A percentile compares a stretch with the other conserved stretches of the same genome.
phyloP scores from a whole-genome alignment of 495 filamentous ascomycete species.

The Polyplosphaeria fusca region DNA sequence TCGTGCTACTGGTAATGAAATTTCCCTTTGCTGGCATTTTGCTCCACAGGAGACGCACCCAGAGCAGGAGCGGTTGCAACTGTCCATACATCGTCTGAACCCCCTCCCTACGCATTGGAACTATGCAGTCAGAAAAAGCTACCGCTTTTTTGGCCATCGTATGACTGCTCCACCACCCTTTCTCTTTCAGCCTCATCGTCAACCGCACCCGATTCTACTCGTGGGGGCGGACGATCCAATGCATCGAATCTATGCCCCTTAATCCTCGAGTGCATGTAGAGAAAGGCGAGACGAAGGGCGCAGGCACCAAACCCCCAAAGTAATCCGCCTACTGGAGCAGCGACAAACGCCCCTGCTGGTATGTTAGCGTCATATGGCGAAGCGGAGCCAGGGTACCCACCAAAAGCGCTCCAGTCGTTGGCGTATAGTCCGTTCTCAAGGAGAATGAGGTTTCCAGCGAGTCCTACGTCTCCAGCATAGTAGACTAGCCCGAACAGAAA shows the following conservation, averaged over 20 bases:
- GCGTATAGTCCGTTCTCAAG: conserved; percentile 67
- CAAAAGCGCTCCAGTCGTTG: conserved; percentile 71
- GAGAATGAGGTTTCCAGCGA: conserved; percentile 63
- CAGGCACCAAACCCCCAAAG: conserved; percentile 64
- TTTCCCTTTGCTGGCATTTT: too few species aligned
- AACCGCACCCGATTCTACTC: background rate
- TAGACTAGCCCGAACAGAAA: conserved; percentile 71
- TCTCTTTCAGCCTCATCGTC: conserved; percentile 16
- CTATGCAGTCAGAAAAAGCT: conserved; percentile 30
- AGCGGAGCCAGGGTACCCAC: conserved; percentile 31
- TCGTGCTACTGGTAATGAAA: too few species aligned
- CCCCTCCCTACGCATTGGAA: too few species aligned
- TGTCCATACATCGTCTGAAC: too few species aligned
- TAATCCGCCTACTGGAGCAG: conserved; percentile 67
- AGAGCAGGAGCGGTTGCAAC: too few species aligned
- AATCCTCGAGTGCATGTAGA: conserved; percentile 50
- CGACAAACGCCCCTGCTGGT: conserved; percentile 61
- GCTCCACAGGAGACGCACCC: too few species aligned
- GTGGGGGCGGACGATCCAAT: conserved; percentile 54
- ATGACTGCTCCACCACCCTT: conserved; percentile 8
- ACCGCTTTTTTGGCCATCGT: conserved; percentile 22
- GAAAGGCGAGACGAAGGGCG: conserved; percentile 50
- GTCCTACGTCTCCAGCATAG: conserved; percentile 57
- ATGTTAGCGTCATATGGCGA: background rate
- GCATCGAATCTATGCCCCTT: conserved; percentile 58